Evolutionary conservation across 768 basidiomycete genomes (phyloP).

Genomic region (Neoboletus magnificus): DNA sequence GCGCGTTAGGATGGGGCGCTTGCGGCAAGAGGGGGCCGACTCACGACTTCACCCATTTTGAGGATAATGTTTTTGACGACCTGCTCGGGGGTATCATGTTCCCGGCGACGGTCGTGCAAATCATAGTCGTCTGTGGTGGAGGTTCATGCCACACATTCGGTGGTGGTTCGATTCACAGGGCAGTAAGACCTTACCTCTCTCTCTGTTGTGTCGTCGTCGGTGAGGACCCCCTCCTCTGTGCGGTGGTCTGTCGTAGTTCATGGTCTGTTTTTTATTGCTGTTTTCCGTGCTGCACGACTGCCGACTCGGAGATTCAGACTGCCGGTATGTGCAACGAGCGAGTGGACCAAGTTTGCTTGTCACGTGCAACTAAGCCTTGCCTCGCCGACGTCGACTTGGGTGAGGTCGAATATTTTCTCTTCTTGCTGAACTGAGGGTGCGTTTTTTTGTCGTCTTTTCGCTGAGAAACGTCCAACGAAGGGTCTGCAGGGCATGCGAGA

Average conservation of each 20-base stretch:
- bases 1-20: neutral
- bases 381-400: neutral
- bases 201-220: slow-evolving; percentile 42
- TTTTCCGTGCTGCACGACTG: neutral
- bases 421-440: slow-evolving; percentile 11
- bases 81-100: slow-evolving; percentile 71
- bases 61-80: slow-evolving; percentile 64
- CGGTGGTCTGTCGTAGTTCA: slow-evolving; percentile 56
- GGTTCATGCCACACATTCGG: neutral
- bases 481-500: slow-evolving; percentile 49
- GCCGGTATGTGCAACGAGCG: neutral
- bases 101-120: slow-evolving; percentile 59
- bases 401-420: neutral
- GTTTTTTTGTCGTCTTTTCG: neutral
- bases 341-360: neutral
- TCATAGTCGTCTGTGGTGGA: slow-evolving; percentile 54
- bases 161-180: neutral
- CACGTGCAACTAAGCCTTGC: slow-evolving; percentile 17
- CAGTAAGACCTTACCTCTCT: slow-evolving; percentile 47
- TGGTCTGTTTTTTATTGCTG: slow-evolving; percentile 23
- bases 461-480: neutral
- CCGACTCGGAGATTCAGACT: neutral
- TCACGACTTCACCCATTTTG: slow-evolving; percentile 79
- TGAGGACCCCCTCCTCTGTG: slow-evolving; percentile 45
- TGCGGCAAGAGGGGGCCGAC: slow-evolving; percentile 23